Percentiles rank a stretch among this genome's conserved stretches.
Conservation (phyloP, 345 rosid genomes). For the Melaleuca quinquenervia region DNA sequence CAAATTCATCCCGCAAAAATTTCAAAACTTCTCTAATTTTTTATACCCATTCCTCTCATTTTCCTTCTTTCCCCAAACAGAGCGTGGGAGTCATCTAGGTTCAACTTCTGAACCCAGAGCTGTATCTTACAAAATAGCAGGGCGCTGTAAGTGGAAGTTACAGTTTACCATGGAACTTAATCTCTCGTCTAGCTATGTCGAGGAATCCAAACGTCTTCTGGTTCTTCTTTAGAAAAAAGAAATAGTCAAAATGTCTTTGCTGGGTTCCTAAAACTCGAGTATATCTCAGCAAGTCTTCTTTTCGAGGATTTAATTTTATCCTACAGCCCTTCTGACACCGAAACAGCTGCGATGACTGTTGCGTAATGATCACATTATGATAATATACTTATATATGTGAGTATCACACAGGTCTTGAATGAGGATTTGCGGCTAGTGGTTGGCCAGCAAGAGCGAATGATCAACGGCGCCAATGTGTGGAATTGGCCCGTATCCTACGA, state of each 20-base stretch:
- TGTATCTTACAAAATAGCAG: neutral
- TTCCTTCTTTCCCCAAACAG: neutral
- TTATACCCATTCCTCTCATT: neutral
- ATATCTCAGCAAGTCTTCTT: neutral
- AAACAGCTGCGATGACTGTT: neutral
- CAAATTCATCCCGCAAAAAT: neutral
- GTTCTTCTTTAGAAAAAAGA: neutral
- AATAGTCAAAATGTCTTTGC: neutral
- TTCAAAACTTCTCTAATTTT: neutral
- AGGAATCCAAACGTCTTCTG: neutral
- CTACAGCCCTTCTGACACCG: neutral
- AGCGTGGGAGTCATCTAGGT: neutral
- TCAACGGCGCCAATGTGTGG: conserved; percentile 83
- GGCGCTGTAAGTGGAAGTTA: neutral
- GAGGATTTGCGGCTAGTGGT: conserved; percentile 82
- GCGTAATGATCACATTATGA: neutral
- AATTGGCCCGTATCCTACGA: conserved; percentile 86
- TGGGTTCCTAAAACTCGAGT: neutral
- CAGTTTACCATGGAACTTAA: neutral
- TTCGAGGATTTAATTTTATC: neutral
- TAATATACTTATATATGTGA: neutral
- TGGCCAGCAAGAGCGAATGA: conserved; percentile 95
- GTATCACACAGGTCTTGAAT: conserved; percentile 55
- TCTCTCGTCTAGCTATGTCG: neutral
- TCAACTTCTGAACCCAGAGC: neutral